phyloP scores from a whole-genome alignment of 192 early-diverging fungal genomes.

The Coemansia sp. region DNA sequence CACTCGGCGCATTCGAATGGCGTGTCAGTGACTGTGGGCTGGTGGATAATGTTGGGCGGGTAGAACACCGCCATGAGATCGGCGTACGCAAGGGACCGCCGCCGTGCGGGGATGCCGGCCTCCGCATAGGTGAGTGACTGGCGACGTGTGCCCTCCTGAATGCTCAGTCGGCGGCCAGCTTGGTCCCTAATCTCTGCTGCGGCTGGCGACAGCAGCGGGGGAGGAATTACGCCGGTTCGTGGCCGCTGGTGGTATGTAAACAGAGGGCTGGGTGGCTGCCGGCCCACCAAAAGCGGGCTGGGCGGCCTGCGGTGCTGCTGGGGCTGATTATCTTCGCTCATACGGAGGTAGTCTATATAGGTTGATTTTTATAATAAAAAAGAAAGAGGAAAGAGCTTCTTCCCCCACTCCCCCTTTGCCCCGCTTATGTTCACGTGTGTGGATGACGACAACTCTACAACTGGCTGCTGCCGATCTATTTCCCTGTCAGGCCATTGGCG shows the following conservation, averaged over 20 bases:
- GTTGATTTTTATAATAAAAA: background rate
- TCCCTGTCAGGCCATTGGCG: slow-evolving; percentile 11
- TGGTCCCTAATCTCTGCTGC: background rate
- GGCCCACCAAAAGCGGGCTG: background rate
- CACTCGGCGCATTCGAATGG: slow-evolving; percentile 32
- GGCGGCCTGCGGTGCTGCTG: background rate
- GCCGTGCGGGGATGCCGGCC: slow-evolving; percentile 15
- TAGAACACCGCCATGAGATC: slow-evolving; percentile 55
- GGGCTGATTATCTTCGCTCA: background rate
- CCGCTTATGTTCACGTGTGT: background rate
- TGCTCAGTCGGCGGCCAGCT: slow-evolving; percentile 10
- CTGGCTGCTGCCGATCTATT: background rate
- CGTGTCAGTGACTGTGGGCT: slow-evolving; percentile 44
- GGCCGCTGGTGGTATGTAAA: slow-evolving; percentile 3
- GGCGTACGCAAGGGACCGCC: slow-evolving; percentile 40
- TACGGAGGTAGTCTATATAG: background rate
- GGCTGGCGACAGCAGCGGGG: background rate
- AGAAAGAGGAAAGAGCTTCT: background rate
- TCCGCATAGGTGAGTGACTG: slow-evolving; percentile 33
- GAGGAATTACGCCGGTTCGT: background rate
- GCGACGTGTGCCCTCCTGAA: slow-evolving; percentile 6
- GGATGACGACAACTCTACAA: background rate
- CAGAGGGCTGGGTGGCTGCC: background rate
- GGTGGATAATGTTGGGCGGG: slow-evolving; percentile 41
- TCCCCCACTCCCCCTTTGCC: background rate